Evolutionary conservation across 139 green algal genomes (phyloP), one percentile per base, ranked within the genome.

Genomic region (Zygnema circumcarinatum): DNA sequence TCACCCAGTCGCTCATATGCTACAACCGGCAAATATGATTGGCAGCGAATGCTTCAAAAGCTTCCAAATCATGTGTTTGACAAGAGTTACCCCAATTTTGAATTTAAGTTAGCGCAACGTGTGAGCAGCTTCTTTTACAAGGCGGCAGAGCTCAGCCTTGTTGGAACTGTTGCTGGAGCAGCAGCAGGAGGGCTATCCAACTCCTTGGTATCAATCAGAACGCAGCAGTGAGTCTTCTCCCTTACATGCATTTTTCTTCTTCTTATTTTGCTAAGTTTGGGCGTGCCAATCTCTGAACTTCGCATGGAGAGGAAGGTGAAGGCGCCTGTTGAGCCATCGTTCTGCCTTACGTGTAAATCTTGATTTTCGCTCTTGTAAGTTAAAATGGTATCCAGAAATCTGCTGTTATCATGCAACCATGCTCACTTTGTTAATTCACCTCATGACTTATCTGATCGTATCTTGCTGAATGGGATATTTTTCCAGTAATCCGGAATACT

Each of bases 51-150:
- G 72, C 86, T 96, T 80, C 72, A 92, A 35, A 74, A 81, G 72
- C 89, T 97, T 78, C 95, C 95, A 39, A 97, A 96, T 90, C 90
- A 97, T 80, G 88, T 95, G 42, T 97, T 98, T 79, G 95, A 98
- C 84, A 87, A 92, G 3, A 94, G 85, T 52, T 96, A 95, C 0
- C 96, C 96, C 0, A 89, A 97, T 79, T 87, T 95, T 33, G 40
- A 94, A 22, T 98, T 96, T 94, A 96, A 91, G 62, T 88, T 84
- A 33, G 88, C 82, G 40, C 91, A 88, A 0, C 92, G 97, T 31
- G 88, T 92, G 0, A 90, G 83, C 35, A 92, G 91, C 84, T 96
- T 98, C 83, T 92, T 96, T 29, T 88, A 91, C 21, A 98, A 98
- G 90, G 91, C 91, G 11, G 94, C 94, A 0, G 93, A 99, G 95